A percentile compares a stretch with the other conserved stretches of the same genome.
Conservation (phyloP, 345 rosid genomes). For the Streptanthus diversifolius region DNA sequence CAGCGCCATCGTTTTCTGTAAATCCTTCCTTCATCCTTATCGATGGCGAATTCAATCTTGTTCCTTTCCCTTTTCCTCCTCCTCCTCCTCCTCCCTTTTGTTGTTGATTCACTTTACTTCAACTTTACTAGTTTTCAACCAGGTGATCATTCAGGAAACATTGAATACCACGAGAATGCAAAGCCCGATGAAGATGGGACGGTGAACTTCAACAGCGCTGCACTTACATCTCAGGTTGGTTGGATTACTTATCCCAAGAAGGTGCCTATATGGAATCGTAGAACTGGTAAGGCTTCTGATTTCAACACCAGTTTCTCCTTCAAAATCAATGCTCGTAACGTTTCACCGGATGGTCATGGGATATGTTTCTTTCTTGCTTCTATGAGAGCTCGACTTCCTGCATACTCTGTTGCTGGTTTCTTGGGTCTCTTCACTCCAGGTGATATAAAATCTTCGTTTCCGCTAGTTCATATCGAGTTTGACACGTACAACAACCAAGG, state of each 20-base stretch:
- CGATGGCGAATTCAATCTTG: slow-evolving; percentile 13
- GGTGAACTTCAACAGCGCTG: slow-evolving; percentile 15
- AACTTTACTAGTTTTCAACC: slow-evolving; percentile 1
- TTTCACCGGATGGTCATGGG: slow-evolving; percentile 11
- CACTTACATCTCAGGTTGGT: slow-evolving; percentile 16
- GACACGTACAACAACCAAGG: slow-evolving; percentile 21
- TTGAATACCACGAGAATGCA: slow-evolving; percentile 20
- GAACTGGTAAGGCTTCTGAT: slow-evolving; percentile 6
- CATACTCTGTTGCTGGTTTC: slow-evolving; percentile 35
- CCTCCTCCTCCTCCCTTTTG: background rate
- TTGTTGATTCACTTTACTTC: slow-evolving; percentile 22
- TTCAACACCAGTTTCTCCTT: slow-evolving; percentile 29
- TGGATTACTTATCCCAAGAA: slow-evolving; percentile 7
- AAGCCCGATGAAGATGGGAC: background rate
- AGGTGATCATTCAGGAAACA: background rate
- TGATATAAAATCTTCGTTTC: slow-evolving; percentile 5
- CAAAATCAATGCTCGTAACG: slow-evolving; percentile 13
- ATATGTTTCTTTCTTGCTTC: slow-evolving; percentile 35
- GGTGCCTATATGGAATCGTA: slow-evolving; percentile 14
- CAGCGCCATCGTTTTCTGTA: background rate
- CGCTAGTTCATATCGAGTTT: slow-evolving; percentile 37
- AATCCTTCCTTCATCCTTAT: background rate
- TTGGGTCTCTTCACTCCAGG: slow-evolving; percentile 33
- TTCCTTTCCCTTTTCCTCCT: background rate
- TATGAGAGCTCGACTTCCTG: slow-evolving; percentile 33